Evolutionary conservation across 2,329 filamentous ascomycete species (phyloP).

Genomic region (Hymenoscyphus scutula): DNA sequence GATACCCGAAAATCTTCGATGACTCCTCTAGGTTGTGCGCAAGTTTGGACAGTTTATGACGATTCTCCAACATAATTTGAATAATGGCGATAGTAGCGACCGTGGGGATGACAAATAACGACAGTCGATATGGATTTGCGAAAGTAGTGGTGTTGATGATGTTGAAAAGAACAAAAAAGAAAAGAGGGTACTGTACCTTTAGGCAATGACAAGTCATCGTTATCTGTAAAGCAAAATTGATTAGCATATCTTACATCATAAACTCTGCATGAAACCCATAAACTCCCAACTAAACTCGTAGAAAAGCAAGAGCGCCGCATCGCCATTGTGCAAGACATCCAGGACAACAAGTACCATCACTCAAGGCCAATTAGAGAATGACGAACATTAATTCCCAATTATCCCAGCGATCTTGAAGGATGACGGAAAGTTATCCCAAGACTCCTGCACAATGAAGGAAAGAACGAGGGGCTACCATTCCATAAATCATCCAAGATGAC

Average conservation of each 20-base stretch:
- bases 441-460: background rate
- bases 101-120: background rate
- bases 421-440: conserved; percentile 36
- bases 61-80: background rate
- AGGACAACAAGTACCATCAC: no score
- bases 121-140: background rate
- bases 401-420: no score
- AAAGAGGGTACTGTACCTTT: conserved; percentile 48
- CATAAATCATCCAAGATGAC: no score
- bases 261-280: background rate
- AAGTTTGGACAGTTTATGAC: no score
- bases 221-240: conserved; percentile 43
- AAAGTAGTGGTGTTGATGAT: background rate
- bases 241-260: background rate
- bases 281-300: no score
- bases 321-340: no score
- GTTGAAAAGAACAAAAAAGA: background rate
- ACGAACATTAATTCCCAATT: no score
- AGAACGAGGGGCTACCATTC: no score
- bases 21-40: no score
- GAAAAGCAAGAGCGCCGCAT: background rate
- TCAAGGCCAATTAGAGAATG: no score
- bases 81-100: background rate
- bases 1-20: no score
- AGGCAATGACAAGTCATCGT: conserved; percentile 62